Percentiles rank a stretch among this genome's conserved stretches.
phyloP scores from a whole-genome alignment of 164 flowering plant species.

The Euptelea pleiosperma region DNA sequence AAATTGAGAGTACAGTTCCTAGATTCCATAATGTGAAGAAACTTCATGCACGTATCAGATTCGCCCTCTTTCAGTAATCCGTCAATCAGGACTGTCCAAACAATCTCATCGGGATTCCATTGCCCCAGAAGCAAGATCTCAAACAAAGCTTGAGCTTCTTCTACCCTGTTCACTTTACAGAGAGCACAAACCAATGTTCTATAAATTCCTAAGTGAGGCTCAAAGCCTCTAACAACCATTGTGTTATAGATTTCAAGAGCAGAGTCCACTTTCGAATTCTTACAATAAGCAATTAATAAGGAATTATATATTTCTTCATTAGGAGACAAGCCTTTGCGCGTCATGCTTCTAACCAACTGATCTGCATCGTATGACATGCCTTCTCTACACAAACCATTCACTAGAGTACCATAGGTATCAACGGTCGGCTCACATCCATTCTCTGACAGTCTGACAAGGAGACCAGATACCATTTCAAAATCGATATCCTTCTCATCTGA shows the following conservation, averaged over 20 bases:
- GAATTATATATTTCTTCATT: conserved; percentile 39
- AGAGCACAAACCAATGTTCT: conserved; percentile 52
- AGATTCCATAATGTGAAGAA: conserved; percentile 58
- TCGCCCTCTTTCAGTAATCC: conserved; percentile 62
- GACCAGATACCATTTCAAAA: conserved; percentile 30
- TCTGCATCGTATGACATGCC: conserved; percentile 56
- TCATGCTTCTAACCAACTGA: conserved; percentile 50
- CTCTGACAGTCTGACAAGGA: conserved; percentile 50
- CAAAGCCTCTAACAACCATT: conserved; percentile 34
- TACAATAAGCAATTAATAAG: conserved; percentile 48
- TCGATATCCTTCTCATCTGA: conserved; percentile 21
- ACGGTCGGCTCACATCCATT: conserved; percentile 50
- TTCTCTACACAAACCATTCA: conserved; percentile 55
- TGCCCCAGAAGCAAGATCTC: conserved; percentile 45
- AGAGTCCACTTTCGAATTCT: conserved; percentile 43
- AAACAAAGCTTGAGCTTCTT: conserved; percentile 52
- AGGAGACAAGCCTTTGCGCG: conserved; percentile 42
- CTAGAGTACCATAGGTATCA: conserved; percentile 47
- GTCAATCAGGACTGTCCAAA: conserved; percentile 73
- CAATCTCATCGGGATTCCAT: conserved; percentile 71
- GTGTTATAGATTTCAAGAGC: conserved; percentile 45
- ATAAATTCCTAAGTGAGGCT: conserved; percentile 37
- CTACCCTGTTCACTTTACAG: conserved; percentile 33
- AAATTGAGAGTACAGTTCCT: conserved; percentile 32
- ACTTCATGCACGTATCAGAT: conserved; percentile 46